Percentiles rank a stretch among this genome's conserved stretches.
These are phyloP conservation scores for Actinomortierella wolfii DNA, from an alignment of 371 early-diverging fungal genomes.

Conservation along the genomic window DNA sequence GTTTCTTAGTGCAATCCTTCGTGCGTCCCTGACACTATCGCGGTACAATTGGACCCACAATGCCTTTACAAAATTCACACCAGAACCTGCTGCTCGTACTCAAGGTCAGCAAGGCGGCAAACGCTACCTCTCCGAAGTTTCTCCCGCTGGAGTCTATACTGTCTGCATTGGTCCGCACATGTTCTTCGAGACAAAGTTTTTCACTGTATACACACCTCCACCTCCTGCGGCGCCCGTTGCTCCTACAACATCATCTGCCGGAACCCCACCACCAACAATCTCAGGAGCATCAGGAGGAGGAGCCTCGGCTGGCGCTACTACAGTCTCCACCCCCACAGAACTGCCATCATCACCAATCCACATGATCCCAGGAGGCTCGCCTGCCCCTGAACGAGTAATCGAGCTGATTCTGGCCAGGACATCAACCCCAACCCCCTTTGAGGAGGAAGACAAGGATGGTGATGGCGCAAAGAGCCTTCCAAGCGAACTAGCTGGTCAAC, in stretches of 20 bases:
- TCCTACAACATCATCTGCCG: neutral
- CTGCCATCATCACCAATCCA: constrained; percentile 13
- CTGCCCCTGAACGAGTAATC: constrained; percentile 29
- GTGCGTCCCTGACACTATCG: constrained; percentile 28
- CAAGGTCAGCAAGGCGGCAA: constrained; percentile 9
- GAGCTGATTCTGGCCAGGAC: constrained; percentile 26
- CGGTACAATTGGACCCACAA: constrained; percentile 30
- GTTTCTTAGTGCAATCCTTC: constrained; percentile 22
- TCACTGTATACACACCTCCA: constrained; percentile 27
- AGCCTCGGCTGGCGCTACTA: too few species aligned
- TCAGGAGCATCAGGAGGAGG: too few species aligned
- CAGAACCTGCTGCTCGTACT: constrained; percentile 20
- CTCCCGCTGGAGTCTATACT: constrained; percentile 24
- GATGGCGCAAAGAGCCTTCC: too few species aligned
- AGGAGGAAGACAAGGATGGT: too few species aligned
- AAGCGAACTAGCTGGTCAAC: too few species aligned
- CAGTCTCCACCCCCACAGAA: too few species aligned
- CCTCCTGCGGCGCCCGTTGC: neutral
- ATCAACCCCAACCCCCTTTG: neutral
- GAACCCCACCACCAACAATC: too few species aligned
- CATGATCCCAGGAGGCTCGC: constrained; percentile 11
- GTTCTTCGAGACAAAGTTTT: constrained; percentile 41
- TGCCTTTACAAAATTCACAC: constrained; percentile 29
- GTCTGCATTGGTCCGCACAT: constrained; percentile 45
- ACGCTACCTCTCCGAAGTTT: constrained; percentile 13